Evolutionary conservation across 176 grass and related monocot genomes (phyloP), one percentile per base, ranked within the genome.

Genomic region (Typha latifolia): DNA sequence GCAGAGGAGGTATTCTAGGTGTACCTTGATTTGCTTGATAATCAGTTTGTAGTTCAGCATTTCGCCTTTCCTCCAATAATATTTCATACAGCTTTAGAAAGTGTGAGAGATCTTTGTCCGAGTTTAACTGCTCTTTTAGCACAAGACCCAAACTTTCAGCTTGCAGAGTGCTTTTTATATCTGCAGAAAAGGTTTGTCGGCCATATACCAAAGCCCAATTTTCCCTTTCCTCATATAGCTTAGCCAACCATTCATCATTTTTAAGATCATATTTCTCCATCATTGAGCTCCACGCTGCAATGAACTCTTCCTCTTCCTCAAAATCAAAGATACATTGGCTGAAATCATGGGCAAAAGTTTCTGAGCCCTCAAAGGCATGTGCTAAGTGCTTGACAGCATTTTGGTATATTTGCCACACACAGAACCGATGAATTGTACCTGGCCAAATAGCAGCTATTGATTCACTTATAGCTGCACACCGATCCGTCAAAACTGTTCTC

Each of bases 341-440:
- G 66, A 90, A 85, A 81, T 96, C 91, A 78, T 49, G 67, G 61
- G 66, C 55, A 48, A 96, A 78, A 59, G 72, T 70, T 74, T 96
- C 79, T 32, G 37, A 81, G 61, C 62, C 49, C 57, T 49, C 55
- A 86, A 85, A 71, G 75, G 72, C 63, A 80, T 80, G 48, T 4
- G 62, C 50, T 55, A 91, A 77, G 20, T 78, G 84, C 66, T 84
- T 89, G 61, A 72, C 59, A 69, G 78, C 76, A 72, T 72, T 81
- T 65, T 84, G 85, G 75, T 91, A 96, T 79, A 91, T 91, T 77
- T 96, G 93, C 81, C 84, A 91, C 27, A 81, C 29, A 47, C 85
- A 96, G 53, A 62, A 80, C 66, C 51, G 84, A 23, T 86, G 80
- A 47, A 80, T 18, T 69, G 93, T 75, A 61, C 74, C 78, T 49